Percentiles rank a stretch among this genome's conserved stretches.
Conservation (phyloP, 306 rosid genomes). For the Geum urbanum region DNA sequence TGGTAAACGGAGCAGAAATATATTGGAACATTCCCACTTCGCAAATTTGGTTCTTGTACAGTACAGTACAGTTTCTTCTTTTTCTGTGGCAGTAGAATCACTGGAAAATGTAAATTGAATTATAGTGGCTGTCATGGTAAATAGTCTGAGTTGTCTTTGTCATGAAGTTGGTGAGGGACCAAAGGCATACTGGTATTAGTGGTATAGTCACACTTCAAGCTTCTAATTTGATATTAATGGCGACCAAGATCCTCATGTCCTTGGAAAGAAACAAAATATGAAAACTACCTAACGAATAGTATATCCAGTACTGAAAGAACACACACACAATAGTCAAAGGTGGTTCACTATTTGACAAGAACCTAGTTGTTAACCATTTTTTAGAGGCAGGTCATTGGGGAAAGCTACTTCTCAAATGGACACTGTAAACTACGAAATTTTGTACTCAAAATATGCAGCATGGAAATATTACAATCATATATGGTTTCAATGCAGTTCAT, state of each 20-base stretch:
- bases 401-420: slow-evolving; percentile 7
- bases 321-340: not conserved
- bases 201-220: not conserved
- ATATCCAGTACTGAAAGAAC: not conserved
- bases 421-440: not conserved
- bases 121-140: not conserved
- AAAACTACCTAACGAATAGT: not conserved
- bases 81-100: not conserved
- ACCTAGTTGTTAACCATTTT: not conserved
- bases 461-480: not conserved
- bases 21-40: slow-evolving; percentile 30
- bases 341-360: not conserved
- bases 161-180: not conserved
- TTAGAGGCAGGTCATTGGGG: slow-evolving; percentile 16
- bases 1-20: slow-evolving; percentile 33
- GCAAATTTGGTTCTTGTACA: slow-evolving; percentile 8
- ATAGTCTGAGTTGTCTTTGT: not conserved
- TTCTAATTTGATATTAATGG: not conserved
- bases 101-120: not conserved
- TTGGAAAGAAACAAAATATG: not conserved
- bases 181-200: not conserved
- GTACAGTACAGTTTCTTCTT: not conserved
- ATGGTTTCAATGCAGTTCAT: not conserved
- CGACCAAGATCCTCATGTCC: not conserved
- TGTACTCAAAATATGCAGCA: not conserved